Base-by-base conservation (phyloP, 495 filamentous ascomycete species). In the Amphirosellinia nigrospora region DNA sequence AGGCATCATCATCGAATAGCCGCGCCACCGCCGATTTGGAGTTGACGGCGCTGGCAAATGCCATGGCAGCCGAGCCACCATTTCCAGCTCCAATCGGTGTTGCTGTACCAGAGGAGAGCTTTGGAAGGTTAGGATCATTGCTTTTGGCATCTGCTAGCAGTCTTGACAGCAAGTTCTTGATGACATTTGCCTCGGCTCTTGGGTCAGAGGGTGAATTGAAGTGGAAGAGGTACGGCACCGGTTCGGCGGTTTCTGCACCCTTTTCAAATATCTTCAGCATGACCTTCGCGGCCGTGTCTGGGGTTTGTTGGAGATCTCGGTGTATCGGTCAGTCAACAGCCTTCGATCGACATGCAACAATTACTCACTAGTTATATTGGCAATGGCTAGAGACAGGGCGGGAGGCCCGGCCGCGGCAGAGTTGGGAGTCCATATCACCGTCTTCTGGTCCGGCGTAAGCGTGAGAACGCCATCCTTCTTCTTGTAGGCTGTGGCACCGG, bases 391-490 rank as follows among this genome's bases (percentile, higher is more conserved):
- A 4, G 87, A 90, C 43, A 98, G 79, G 23, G 86, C 72, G 21
- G 90, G 84, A 64, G 86, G 81, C 4, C 84, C 84, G 19, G 85
- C 81, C 3, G 84, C 80, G 39, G 84, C 83, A 70, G 84, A 82
- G 21, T 86, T 82, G 0, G 94, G 92, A 6, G 88, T 92, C 94
- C 94, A 99, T 76, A 88, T 89, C 53, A 99, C 85, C 43, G 87
- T 88, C 71, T 85, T 85, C 68, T 86, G 83, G 81, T 95, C 91
- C 41, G 85, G 82, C 34, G 91, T 86, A 61, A 97, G 82, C 56
- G 86, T 86, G 76, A 99, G 84, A 73, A 86, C 88, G 77, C 96
- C 96, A 85, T 98, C 94, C 82, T 95, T 94, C 86, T 99, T 99
- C 83, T 97, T 98, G 86, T 95, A 98, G 64, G 89, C 85, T 68